Conservation (phyloP, 208 protist species). For the Trypanosoma melophagium region DNA sequence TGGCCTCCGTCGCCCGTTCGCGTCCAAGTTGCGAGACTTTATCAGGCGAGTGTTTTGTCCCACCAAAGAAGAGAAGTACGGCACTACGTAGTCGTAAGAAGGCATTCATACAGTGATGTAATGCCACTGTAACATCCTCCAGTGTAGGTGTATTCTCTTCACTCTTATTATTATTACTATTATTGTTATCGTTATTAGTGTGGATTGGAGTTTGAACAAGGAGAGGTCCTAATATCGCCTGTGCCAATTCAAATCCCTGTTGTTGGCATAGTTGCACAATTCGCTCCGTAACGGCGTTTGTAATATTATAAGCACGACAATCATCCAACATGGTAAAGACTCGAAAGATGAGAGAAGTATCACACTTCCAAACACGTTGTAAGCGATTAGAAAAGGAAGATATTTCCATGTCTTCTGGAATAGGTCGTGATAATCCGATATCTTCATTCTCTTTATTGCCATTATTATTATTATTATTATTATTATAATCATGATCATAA, state of each 20-base stretch:
- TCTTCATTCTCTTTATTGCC: too few relatives aligned
- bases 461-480: too few relatives aligned
- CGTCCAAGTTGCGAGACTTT: constrained; percentile 45
- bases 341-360: constrained; percentile 20
- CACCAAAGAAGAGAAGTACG: constrained; percentile 48
- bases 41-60: constrained; percentile 47
- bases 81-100: constrained; percentile 50
- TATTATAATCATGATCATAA: background rate
- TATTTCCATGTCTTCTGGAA: background rate
- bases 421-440: too few relatives aligned
- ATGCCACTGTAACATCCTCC: constrained; percentile 39
- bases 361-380: background rate
- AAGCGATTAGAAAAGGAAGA: background rate
- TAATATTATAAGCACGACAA: constrained; percentile 24
- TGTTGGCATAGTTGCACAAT: constrained; percentile 22
- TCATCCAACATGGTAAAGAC: constrained; percentile 32
- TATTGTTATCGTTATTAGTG: background rate
- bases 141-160: constrained; percentile 2
- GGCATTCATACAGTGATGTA: constrained; percentile 50
- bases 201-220: background rate
- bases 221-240: constrained; percentile 8
- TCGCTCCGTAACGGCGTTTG: constrained; percentile 12
- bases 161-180: background rate
- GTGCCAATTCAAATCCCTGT: constrained; percentile 16
- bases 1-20: constrained; percentile 30